These are phyloP conservation scores for Fusarium siculi DNA, from an alignment of 2,329 filamentous ascomycete genomes.

Conservation along the genomic window DNA sequence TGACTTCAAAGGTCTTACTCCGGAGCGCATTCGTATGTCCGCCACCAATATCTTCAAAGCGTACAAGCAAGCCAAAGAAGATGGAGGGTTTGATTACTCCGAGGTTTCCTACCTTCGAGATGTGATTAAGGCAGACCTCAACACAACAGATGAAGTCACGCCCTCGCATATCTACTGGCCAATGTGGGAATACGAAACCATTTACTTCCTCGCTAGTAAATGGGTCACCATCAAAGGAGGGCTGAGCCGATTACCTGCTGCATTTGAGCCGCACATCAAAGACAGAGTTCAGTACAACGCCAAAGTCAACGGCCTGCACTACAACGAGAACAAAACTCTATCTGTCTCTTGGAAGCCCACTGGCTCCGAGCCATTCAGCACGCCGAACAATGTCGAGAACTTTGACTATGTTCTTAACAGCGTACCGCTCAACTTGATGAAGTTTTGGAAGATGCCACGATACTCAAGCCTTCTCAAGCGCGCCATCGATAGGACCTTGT, in stretches of 20 bases:
- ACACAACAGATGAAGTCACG: conserved; percentile 44
- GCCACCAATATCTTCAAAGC: conserved; percentile 46
- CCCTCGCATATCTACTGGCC: conserved; percentile 30
- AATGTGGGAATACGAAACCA: conserved; percentile 42
- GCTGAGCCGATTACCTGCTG: neutral
- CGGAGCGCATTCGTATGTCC: conserved; percentile 38
- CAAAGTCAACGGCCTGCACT: conserved; percentile 1
- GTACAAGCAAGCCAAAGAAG: conserved; percentile 45
- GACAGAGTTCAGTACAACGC: neutral
- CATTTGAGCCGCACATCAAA: neutral
- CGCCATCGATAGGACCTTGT: conserved; percentile 42
- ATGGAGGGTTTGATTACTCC: conserved; percentile 45
- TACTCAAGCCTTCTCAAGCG: conserved; percentile 47
- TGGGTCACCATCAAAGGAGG: conserved; percentile 25
- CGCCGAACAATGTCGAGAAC: conserved; percentile 36
- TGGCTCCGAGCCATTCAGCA: conserved; percentile 38
- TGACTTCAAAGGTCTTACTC: conserved; percentile 40
- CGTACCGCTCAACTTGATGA: conserved; percentile 50
- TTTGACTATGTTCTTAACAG: conserved; percentile 54
- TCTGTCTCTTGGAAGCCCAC: conserved; percentile 32
- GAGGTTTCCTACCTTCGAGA: conserved; percentile 49
- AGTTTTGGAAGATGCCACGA: conserved; percentile 50
- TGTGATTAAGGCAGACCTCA: conserved; percentile 48
- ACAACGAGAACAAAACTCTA: conserved; percentile 1
- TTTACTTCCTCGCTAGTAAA: conserved; percentile 27